Conservation (phyloP, 331 rosid species). For the Rosa hybrid region DNA sequence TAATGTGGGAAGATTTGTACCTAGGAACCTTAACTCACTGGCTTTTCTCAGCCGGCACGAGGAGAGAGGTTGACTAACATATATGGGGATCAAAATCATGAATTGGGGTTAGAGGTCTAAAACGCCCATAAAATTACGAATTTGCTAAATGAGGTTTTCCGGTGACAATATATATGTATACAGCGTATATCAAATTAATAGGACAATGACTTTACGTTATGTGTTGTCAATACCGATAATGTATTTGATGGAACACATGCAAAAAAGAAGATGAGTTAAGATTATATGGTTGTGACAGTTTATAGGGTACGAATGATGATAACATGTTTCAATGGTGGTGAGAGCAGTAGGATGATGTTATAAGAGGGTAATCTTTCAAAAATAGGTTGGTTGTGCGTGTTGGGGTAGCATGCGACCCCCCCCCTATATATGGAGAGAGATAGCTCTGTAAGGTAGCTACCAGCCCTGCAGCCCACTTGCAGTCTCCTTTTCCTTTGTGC, state of each 20-base stretch:
- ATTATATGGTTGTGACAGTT: background rate
- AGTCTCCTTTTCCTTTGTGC: background rate
- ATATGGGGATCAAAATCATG: too few relatives aligned
- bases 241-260: background rate
- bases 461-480: constrained; percentile 6
- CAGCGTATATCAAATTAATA: background rate
- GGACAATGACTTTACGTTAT: background rate
- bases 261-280: background rate
- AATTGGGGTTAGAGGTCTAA: too few relatives aligned
- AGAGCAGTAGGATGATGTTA: background rate
- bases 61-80: too few relatives aligned
- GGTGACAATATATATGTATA: too few relatives aligned
- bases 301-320: background rate
- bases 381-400: background rate
- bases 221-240: background rate
- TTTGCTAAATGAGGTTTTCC: too few relatives aligned
- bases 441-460: constrained; percentile 2
- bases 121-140: too few relatives aligned
- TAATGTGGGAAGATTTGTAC: too few relatives aligned
- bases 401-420: background rate
- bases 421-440: background rate
- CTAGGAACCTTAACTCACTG: too few relatives aligned
- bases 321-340: constrained; percentile 20
- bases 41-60: too few relatives aligned
- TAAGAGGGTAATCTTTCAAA: background rate